Evolutionary conservation across 1,284 basidiomycete genomes (phyloP), one percentile per base, ranked within the genome.

Genomic region (Rhizoctonia solani): DNA sequence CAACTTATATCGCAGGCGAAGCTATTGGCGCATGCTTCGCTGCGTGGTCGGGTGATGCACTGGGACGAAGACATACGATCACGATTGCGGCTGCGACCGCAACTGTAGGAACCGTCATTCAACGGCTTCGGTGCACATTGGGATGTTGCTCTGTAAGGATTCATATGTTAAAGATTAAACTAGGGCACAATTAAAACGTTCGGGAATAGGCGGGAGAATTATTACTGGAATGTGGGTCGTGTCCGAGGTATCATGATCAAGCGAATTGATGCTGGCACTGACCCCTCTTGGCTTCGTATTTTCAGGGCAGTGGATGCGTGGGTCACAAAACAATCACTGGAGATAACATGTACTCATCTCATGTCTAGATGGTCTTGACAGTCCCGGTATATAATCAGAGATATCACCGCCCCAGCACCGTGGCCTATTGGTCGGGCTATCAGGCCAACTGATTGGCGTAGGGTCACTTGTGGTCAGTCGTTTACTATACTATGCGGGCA

Each of bases 211-310:
- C 21, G 56, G 56, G 14, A 47, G 56, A 25, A 59, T 59, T 49
- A 37, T 59, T 49, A 59, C 56, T 49, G 56, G 56, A 21, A 59
- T 59, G 56, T 59, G 30, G n/a, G n/a, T n/a, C n/a, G n/a, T n/a
- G n/a, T n/a, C n/a, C n/a, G n/a, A n/a, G 21, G 56, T 37, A 32
- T 14, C 34, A 21, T 2, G 25, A 29, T 29, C 1, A 29, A 3
- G 29, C 9, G 4, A 46, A 25, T n/a, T 27, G 13, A 4, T 16
- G 6, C 16, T 49, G 3, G 19, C 9, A 9, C 14, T 30, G 44
- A 21, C 21, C n/a, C 21, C n/a, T 11, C 16, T 13, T 53, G 6
- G 30, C 21, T 3, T 59, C 23, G 21, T 29, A 27, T 30, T 46
- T 47, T 32, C 34, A 58, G 56, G 44, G 56, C 56, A 9, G 56